Conservation (phyloP, 805 yeast species). For the Kodamaea neixiangensis region DNA sequence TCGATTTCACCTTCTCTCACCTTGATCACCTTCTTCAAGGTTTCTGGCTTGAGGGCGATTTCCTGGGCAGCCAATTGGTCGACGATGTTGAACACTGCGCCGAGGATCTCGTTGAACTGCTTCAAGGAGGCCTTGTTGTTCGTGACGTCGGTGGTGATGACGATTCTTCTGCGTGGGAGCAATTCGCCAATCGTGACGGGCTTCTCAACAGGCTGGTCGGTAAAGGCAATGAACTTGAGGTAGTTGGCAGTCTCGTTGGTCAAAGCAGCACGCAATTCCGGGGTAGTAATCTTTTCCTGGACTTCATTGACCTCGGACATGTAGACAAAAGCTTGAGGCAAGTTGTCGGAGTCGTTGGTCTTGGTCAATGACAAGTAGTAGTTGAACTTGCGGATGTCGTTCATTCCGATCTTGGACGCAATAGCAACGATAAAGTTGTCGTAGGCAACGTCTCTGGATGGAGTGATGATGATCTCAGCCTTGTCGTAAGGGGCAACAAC, state of each 20-base stretch:
- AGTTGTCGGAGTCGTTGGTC: constrained; percentile 67
- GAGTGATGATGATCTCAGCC: constrained; percentile 61
- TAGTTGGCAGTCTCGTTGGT: constrained; percentile 48
- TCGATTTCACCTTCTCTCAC: constrained; percentile 73
- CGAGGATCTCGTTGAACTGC: constrained; percentile 50
- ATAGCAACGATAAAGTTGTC: constrained; percentile 80
- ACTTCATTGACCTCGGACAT: constrained; percentile 89
- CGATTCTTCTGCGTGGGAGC: constrained; percentile 52
- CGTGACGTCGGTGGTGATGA: constrained; percentile 57
- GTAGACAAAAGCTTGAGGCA: constrained; percentile 76
- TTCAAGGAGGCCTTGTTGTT: constrained; percentile 50
- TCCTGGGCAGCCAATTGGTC: constrained; percentile 56
- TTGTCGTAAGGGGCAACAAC: constrained; percentile 58
- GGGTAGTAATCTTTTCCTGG: constrained; percentile 62
- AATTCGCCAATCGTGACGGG: constrained; percentile 64
- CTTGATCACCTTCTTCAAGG: constrained; percentile 71
- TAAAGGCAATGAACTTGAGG: constrained; percentile 70
- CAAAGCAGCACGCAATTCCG: constrained; percentile 38
- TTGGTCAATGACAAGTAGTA: constrained; percentile 84
- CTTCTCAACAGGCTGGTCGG: constrained; percentile 78
- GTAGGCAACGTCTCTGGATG: constrained; percentile 49
- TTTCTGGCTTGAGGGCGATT: constrained; percentile 66
- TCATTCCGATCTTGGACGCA: constrained; percentile 84
- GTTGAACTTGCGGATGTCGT: constrained; percentile 68
- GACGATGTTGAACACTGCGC: constrained; percentile 57